These are phyloP conservation scores for Alloteropsis semialata DNA, from an alignment of 176 grass and related monocot genomes.

Conservation along the genomic window DNA sequence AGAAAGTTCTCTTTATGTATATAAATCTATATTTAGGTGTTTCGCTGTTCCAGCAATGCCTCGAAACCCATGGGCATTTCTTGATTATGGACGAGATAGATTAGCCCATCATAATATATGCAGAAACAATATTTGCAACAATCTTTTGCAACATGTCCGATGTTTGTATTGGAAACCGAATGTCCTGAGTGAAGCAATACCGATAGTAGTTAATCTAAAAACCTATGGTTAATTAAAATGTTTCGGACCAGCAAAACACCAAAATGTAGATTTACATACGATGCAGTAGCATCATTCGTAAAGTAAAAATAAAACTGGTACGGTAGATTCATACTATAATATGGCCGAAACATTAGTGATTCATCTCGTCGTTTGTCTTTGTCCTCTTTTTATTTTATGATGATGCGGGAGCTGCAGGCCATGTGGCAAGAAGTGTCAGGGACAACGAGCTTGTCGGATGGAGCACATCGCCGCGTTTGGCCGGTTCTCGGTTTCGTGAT, in stretches of 20 bases:
- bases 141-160: too few species aligned
- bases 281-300: too few species aligned
- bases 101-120: too few species aligned
- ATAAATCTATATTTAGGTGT: too few species aligned
- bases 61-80: neutral
- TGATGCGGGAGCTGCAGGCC: neutral
- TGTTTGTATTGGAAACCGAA: too few species aligned
- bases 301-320: too few species aligned
- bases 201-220: too few species aligned
- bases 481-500: neutral
- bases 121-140: too few species aligned
- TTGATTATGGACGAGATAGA: neutral
- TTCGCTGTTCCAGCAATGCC: neutral
- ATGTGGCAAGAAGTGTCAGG: neutral
- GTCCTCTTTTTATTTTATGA: neutral
- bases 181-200: too few species aligned
- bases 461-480: neutral
- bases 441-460: neutral
- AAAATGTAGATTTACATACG: too few species aligned
- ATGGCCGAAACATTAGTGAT: neutral
- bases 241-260: too few species aligned
- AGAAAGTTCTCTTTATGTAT: neutral
- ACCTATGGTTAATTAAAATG: too few species aligned
- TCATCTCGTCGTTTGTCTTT: neutral
- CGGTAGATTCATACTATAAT: neutral